Base-by-base conservation (phyloP, 768 basidiomycete species). In the Roridomyces roridus region DNA sequence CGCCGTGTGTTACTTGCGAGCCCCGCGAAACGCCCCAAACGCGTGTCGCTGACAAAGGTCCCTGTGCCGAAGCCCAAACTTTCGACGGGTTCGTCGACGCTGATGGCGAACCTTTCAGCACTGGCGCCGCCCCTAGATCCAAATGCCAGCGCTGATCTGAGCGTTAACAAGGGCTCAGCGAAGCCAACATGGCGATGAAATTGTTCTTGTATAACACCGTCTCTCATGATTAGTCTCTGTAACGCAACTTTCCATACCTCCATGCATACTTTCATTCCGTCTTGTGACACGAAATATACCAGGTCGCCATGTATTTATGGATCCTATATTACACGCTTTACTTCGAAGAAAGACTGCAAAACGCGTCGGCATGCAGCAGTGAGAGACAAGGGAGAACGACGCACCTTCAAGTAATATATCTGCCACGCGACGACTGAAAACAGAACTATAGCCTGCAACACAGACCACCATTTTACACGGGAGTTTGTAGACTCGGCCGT, bases 391-490 rank as follows among this genome's bases (percentile, higher is more conserved):
- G 15, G 21, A 39, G 7, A 18, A 34, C 43, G 24, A 68, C 76
- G 63, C 59, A 88, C 93, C 82, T 98, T 96, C 47, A 99, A 80
- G 76, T 98, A 98, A 75, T 95, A 97, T 54, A 99, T 85, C 74
- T 99, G 97, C 96, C 96, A 98, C 40, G 85, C 96, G 51, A 97
- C 96, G 0, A 97, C 90, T 3, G 85, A 80, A 68, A 98, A 91
- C 53, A 98, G 77, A 20, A 98, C 90, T 36, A 92, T 69, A 5
- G 91, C 82, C 72, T 99, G 97, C 7, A 94, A 70, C 58, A 99
- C 88, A 3, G 94, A 96, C 97, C 97, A 99, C 94, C 94, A 98
- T 77, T 98, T 98, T 49, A 99, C 96, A 35, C 97, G 87, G 35
- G 90, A 84, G 70, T 98, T 98, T 18, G 92, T 93, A 1, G 85